phyloP scores from a whole-genome alignment of 148 eudicot genomes.

The Silene uniflora region DNA sequence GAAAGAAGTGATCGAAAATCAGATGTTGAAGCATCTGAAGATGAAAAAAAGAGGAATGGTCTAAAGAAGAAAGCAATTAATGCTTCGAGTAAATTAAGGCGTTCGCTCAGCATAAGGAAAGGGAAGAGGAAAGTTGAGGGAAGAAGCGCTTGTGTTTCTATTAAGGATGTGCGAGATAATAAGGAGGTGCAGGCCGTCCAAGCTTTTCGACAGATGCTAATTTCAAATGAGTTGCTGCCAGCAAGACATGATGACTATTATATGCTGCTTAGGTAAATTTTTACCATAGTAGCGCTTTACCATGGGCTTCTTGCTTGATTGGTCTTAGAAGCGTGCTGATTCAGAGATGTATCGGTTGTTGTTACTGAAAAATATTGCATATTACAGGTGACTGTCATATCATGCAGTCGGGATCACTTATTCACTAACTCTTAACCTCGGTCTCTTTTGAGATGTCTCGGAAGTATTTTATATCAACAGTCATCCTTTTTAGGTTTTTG shows the following conservation, averaged over 20 bases:
- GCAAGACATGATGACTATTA: slow-evolving; percentile 63
- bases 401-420: too few species aligned
- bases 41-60: slow-evolving; percentile 39
- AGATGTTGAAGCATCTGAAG: slow-evolving; percentile 40
- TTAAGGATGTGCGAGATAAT: slow-evolving; percentile 51
- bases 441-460: background rate
- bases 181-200: slow-evolving; percentile 69
- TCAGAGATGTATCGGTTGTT: too few species aligned
- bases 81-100: slow-evolving; percentile 43
- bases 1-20: slow-evolving; percentile 38
- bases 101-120: slow-evolving; percentile 36
- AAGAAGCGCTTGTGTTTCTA: slow-evolving; percentile 24
- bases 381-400: too few species aligned
- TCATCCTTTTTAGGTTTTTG: slow-evolving; percentile 49
- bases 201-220: slow-evolving; percentile 54
- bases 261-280: slow-evolving; percentile 70
- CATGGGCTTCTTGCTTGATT: too few species aligned
- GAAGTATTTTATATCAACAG: background rate
- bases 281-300: too few species aligned
- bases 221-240: slow-evolving; percentile 62
- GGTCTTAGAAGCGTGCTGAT: too few species aligned
- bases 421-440: too few species aligned
- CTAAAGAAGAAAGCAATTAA: slow-evolving; percentile 48
- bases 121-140: slow-evolving; percentile 37
- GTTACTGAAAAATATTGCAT: too few species aligned